phyloP scores from a whole-genome alignment of 2,329 filamentous ascomycete species.

The Arthrobotrys megalospora region DNA sequence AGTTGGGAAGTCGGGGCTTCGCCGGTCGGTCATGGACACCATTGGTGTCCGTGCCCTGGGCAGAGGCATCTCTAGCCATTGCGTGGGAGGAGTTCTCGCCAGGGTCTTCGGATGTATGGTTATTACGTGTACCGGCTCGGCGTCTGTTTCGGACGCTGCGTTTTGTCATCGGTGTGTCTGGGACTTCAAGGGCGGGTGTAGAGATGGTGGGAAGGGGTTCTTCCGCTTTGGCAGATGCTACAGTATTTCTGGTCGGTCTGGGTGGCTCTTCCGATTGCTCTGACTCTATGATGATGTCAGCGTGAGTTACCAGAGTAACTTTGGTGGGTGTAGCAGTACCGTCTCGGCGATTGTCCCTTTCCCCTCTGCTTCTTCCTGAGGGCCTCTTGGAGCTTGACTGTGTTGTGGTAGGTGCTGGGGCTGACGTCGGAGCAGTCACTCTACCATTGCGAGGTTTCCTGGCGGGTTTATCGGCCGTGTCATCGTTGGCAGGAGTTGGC shows the following conservation, averaged over 20 bases:
- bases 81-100: slow-evolving; percentile 67
- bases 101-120: slow-evolving; percentile 66
- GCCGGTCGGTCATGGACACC: slow-evolving; percentile 72
- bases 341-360: slow-evolving; percentile 60
- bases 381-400: slow-evolving; percentile 56
- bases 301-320: slow-evolving; percentile 60
- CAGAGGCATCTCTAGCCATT: slow-evolving; percentile 67
- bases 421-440: slow-evolving; percentile 65
- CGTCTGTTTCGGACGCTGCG: slow-evolving; percentile 65
- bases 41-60: slow-evolving; percentile 62
- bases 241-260: slow-evolving; percentile 54
- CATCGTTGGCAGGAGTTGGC: slow-evolving; percentile 81
- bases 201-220: slow-evolving; percentile 55
- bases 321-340: slow-evolving; percentile 59
- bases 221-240: slow-evolving; percentile 45
- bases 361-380: slow-evolving; percentile 53
- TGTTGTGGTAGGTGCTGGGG: slow-evolving; percentile 57
- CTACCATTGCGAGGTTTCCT: slow-evolving; percentile 73
- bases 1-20: slow-evolving; percentile 73
- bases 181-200: slow-evolving; percentile 45
- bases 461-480: slow-evolving; percentile 70
- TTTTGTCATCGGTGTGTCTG: slow-evolving; percentile 64
- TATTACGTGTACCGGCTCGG: slow-evolving; percentile 67
- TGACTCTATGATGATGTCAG: slow-evolving; percentile 61
- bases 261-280: slow-evolving; percentile 60